Conservation (phyloP, 2,329 filamentous ascomycete genomes). For the Trichoderma sp. region DNA sequence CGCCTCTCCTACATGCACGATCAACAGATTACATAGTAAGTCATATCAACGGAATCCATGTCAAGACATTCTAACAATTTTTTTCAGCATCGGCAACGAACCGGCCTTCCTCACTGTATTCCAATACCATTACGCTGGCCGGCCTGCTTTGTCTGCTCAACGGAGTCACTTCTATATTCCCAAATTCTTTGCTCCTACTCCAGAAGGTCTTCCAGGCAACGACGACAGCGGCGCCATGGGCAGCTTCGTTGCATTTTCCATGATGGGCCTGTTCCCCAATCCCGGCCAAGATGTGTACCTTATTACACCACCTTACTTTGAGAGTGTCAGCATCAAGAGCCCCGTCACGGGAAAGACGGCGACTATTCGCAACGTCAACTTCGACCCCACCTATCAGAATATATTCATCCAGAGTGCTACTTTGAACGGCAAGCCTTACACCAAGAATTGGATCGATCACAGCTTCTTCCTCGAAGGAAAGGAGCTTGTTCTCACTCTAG, state of each 20-base stretch:
- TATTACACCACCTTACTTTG: conserved; percentile 71
- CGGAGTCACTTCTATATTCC: conserved; percentile 69
- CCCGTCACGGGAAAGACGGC: conserved; percentile 63
- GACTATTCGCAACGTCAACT: conserved; percentile 62
- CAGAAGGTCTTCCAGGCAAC: conserved; percentile 68
- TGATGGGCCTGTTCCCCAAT: conserved; percentile 73
- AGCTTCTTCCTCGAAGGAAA: conserved; percentile 69
- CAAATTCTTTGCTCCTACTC: conserved; percentile 61
- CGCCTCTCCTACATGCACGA: conserved; percentile 69
- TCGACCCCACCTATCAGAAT: conserved; percentile 60
- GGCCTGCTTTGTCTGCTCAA: conserved; percentile 58
- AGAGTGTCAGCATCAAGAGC: conserved; percentile 60
- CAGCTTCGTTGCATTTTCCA: conserved; percentile 65
- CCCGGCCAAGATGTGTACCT: conserved; percentile 71
- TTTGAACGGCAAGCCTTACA: conserved; percentile 63
- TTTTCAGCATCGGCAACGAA: conserved; percentile 68
- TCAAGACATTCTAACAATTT: not conserved
- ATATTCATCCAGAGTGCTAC: conserved; percentile 70
- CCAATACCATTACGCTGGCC: conserved; percentile 71
- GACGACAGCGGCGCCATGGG: conserved; percentile 75
- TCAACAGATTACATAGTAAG: conserved; percentile 49
- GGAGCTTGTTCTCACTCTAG: conserved; percentile 65
- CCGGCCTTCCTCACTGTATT: conserved; percentile 66
- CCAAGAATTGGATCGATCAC: conserved; percentile 69
- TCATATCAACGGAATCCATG: not conserved